Evolutionary conservation across 805 yeast species (phyloP).

Genomic region (Dipodascus albidus): DNA sequence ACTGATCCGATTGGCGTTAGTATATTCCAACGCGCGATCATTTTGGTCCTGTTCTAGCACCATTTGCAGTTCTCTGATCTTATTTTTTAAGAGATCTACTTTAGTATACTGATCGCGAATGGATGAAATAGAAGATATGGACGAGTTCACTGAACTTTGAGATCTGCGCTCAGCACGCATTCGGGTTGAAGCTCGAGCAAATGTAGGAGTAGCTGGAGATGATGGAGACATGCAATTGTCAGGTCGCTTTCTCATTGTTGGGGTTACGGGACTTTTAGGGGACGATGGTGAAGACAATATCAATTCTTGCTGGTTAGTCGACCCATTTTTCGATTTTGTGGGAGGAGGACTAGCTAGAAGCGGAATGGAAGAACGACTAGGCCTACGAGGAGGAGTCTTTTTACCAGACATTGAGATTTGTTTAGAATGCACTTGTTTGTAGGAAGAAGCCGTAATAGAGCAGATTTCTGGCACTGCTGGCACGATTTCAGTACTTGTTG

Average conservation of each 20-base stretch:
- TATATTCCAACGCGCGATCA: conserved; percentile 14
- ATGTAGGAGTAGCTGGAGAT: background rate
- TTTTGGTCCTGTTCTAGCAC: conserved; percentile 16
- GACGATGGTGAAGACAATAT: background rate
- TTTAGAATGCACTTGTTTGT: too few relatives aligned
- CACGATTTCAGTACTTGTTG: background rate
- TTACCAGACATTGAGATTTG: too few relatives aligned
- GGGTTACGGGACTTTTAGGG: background rate
- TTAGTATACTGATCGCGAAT: conserved; percentile 8
- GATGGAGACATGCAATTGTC: background rate
- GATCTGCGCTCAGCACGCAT: background rate
- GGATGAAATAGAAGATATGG: conserved; percentile 2
- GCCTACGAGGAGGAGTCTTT: background rate
- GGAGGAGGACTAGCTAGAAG: background rate
- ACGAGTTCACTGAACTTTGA: background rate
- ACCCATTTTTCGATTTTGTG: background rate
- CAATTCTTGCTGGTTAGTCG: background rate
- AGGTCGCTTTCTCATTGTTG: background rate
- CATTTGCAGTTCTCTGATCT: conserved; percentile 20
- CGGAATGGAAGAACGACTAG: background rate
- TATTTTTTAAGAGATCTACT: conserved; percentile 19
- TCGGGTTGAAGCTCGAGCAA: background rate
- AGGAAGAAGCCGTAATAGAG: too few relatives aligned
- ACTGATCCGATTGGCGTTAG: conserved; percentile 14
- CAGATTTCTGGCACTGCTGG: background rate